Base-by-base conservation (phyloP, 495 filamentous ascomycete species). In the Pyrenula aspistea region DNA sequence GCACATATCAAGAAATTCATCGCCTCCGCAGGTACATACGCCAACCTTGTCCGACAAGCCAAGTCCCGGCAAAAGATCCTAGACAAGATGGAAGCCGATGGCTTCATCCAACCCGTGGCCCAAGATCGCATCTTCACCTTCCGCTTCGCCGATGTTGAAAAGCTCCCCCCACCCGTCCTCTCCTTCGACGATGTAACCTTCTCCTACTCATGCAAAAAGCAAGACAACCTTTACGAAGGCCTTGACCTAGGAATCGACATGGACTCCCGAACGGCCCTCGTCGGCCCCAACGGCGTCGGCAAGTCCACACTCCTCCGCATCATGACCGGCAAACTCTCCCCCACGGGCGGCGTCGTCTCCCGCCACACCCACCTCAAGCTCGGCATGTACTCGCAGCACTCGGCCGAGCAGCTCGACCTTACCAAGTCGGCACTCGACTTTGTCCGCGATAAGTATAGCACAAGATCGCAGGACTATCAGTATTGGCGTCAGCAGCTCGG, bases 1-100 rank as follows among this genome's bases (percentile, higher is more conserved):
- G 76, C 83, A 60, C 93, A 99, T 77, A 99, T 99, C 83, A 99
- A 99, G 82, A 95, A 96, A 76, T 99, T 99, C 81, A 99, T 99
- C 69, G 93, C 93, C 62, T 96, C 92, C 53, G 93, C 94, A 55
- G 93, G 93, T 91, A 99, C 93, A 58, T 99, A 99, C 68, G 93
- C 93, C 80, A 99, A 99, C 78, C 82, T 99, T 73, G 93, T 99
- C 65, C 79, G 90, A 66, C 93, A 98, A 77, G 93, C 93, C 71
- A 98, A 98, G 79, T 97, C 93, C 25, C 85, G 93, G 53, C 93
- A 98, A 73, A 98, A 98, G 88, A 97, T 98, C 71, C 82, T 98
- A 57, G 93, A 98, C 81, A 98, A 98, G 81, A 98, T 98, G 93
- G 93, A 97, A 77, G 94, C 93, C 56, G 93, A 98, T 63, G 93